A percentile compares a stretch with the other conserved stretches of the same genome.
Evolutionary conservation across 148 eudicot genomes (phyloP).

Genomic region (Camellia japonica): DNA sequence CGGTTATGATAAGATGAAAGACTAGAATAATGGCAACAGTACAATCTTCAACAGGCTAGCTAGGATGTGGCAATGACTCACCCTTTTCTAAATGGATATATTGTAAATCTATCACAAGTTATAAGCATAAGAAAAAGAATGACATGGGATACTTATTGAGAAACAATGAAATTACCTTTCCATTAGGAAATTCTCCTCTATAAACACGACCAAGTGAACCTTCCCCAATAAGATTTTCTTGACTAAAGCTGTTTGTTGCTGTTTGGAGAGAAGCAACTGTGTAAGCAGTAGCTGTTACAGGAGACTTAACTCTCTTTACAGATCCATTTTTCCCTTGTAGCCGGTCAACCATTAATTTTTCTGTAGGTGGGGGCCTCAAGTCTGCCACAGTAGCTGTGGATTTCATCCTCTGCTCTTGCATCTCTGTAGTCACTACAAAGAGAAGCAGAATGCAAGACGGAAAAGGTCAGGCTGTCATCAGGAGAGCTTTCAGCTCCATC

Average conservation of each 20-base stretch:
- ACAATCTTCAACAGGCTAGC: neutral
- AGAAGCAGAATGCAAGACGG: conserved; percentile 10
- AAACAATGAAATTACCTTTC: conserved; percentile 60
- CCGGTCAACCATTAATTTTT: conserved; percentile 53
- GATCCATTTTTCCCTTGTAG: conserved; percentile 78
- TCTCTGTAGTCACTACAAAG: conserved; percentile 46
- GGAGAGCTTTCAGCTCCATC: conserved; percentile 3
- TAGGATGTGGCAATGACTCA: conserved; percentile 2
- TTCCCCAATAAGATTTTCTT: conserved; percentile 93
- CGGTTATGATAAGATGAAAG: too few species aligned
- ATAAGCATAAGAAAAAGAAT: neutral
- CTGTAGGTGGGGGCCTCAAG: conserved; percentile 67
- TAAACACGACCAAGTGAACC: conserved; percentile 99
- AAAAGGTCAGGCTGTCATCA: conserved; percentile 8
- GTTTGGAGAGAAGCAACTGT: conserved; percentile 91
- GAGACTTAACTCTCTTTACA: conserved; percentile 64
- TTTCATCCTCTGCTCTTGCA: conserved; percentile 74
- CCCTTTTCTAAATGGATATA: neutral
- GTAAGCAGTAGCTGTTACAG: conserved; percentile 80
- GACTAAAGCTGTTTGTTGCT: conserved; percentile 93
- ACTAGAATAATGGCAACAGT: neutral
- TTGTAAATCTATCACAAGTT: neutral
- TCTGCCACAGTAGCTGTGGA: conserved; percentile 56
- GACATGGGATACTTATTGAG: neutral
- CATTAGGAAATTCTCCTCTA: conserved; percentile 86